Evolutionary conservation across 331 rosid species (phyloP), one percentile per base, ranked within the genome.

Genomic region (Malus hybrid): DNA sequence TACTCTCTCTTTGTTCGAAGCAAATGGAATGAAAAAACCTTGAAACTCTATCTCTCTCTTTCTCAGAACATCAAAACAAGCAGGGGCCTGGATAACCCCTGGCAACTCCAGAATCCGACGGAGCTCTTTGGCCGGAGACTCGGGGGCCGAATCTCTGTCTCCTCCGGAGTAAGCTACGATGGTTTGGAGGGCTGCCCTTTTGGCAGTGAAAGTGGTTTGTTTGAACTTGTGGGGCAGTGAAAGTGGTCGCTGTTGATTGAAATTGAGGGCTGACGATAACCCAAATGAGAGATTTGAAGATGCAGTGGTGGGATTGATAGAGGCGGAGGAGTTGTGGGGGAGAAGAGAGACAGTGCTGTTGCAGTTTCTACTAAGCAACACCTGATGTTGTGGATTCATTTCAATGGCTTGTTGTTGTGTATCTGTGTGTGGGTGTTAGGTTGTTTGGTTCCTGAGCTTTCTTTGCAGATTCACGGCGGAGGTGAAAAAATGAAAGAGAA

Each of bases 31-130:
- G 15, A 7, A 66, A 79, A 52, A 46, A 46, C 72, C 50, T 15
- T 24, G 24, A 24, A 24, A 24, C 24, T 24, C 24, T 24, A 1
- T 24, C 24, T 24, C 24, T 24, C 24, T 24, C 24, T 24, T 24
- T 24, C 98, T 90, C 67, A 91, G 89, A 73, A 88, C 97, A 74
- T 94, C 96, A 80, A 88, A 94, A 75, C 90, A 88, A n/a, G 95
- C 96, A 7, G 96, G 99, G 14, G 93, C 91, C 58, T 92, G 99
- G 22, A 90, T 91, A 70, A 90, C 80, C 14, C 97, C 97, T 0
- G 93, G 89, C 16, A 79, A 70, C 14, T 85, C 86, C 1, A 88
- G 77, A 39, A 91, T 77, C 61, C 84, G 78, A 0, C 99, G 84
- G 15, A 94, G 96, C 29, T 76, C 86, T 82, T 89, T 90, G 1